These are phyloP conservation scores for Penicillium antarcticum DNA, from an alignment of 495 filamentous ascomycete genomes.

Conservation along the genomic window DNA sequence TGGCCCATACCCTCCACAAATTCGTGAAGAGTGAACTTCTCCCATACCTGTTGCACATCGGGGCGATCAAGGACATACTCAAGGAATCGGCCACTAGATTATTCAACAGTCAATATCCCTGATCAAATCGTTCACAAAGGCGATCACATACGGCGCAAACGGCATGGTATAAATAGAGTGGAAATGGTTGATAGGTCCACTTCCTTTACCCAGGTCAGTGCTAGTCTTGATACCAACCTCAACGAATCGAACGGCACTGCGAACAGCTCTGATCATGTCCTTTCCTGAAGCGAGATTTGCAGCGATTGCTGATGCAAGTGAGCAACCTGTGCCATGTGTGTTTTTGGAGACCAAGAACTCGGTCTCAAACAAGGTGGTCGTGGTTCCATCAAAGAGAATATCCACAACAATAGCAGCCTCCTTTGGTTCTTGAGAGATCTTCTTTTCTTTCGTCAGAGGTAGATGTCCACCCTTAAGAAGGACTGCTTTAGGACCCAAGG, in stretches of 20 bases:
- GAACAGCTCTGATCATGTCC: conserved; percentile 60
- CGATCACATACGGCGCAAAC: conserved; percentile 68
- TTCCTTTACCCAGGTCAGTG: conserved; percentile 69
- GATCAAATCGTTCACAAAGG: background rate
- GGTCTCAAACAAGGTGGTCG: conserved; percentile 59
- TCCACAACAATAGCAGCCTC: conserved; percentile 69
- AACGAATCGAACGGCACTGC: conserved; percentile 71
- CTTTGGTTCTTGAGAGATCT: conserved; percentile 47
- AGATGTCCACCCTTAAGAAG: conserved; percentile 90
- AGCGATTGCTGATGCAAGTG: conserved; percentile 89
- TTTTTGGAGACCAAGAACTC: conserved; percentile 68
- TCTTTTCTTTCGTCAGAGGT: conserved; percentile 63
- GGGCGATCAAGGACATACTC: conserved; percentile 75
- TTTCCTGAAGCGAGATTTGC: conserved; percentile 74
- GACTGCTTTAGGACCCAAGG: conserved; percentile 72
- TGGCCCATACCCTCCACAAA: conserved; percentile 76
- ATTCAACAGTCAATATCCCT: conserved; percentile 1
- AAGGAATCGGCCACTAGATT: conserved; percentile 69
- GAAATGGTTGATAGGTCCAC: conserved; percentile 91
- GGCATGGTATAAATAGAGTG: conserved; percentile 78
- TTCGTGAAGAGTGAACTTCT: conserved; percentile 68
- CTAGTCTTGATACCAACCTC: conserved; percentile 81
- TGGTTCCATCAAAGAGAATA: conserved; percentile 61
- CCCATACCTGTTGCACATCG: conserved; percentile 70
- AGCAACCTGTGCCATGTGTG: conserved; percentile 95